Evolutionary conservation across 257 asterid species (phyloP), one percentile per base, ranked within the genome.

Genomic region (Cruciata laevipes): DNA sequence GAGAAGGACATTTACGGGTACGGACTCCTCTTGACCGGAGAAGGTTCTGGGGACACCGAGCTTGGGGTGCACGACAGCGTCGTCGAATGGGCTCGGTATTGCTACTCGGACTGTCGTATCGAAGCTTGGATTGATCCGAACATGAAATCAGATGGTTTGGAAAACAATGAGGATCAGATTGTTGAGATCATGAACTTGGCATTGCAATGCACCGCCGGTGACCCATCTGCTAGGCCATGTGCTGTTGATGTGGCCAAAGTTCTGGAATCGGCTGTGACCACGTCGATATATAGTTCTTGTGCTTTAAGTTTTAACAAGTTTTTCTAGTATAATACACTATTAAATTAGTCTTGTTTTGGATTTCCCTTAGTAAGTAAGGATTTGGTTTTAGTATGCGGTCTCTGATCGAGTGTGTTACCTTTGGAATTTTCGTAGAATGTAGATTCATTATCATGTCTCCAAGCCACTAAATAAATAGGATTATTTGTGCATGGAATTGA

Each of bases 11-110:
- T 91, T 1, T 80, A 84, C 30, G 93, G 80, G 68, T 82, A 78
- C 66, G 98, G 98, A 63, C 79, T 89, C n/a, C 71, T 91, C 38
- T n/a, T 91, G 84, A 87, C 96, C 0, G 98, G 98, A 59, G 89
- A 72, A 79, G 82, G 81, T 31, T 83, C 87, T 5, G 72, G 4
- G 2, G 91, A 87, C 12, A 3, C 74, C 1, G 91, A 84, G 81
- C 80, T 80, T 2, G 89, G 88, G 3, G 76, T 72, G 75, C 83
- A 78, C 20, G 81, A 75, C 40, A 74, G 70, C 76, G 56, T 88
- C 1, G 88, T 91, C 11, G 91, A 88, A 42, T 89, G 98, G 98
- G 96, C 96, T 0, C 76, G 96, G 57, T 79, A 85, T 38, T 89
- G 98, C 76, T 87, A 91, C 78, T 84, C 98, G 0, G 94, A 91